phyloP scores from a whole-genome alignment of 306 rosid species.

The Ziziphus jujuba region DNA sequence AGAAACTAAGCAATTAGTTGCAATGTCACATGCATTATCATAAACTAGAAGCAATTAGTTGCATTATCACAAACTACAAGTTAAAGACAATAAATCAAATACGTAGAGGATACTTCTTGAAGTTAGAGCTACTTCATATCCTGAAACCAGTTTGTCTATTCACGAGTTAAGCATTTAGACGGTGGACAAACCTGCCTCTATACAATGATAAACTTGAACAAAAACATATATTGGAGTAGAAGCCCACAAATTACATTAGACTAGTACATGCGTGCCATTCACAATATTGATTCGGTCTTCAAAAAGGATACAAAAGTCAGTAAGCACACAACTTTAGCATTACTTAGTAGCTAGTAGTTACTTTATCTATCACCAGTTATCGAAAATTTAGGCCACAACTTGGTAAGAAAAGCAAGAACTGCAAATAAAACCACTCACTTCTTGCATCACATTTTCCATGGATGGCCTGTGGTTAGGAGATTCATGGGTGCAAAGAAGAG shows the following conservation, averaged over 20 bases:
- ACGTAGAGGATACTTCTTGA: no score
- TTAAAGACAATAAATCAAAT: not conserved
- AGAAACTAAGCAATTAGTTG: no score
- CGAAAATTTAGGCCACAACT: conserved; percentile 17
- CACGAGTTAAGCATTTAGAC: not conserved
- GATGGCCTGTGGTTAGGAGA: conserved; percentile 64
- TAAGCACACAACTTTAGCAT: conserved; percentile 14
- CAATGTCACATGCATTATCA: no score
- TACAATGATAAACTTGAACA: conserved; percentile 14
- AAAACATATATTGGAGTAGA: not conserved
- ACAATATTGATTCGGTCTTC: conserved; percentile 3
- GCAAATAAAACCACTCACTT: conserved; percentile 36
- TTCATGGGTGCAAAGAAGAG: conserved; percentile 64
- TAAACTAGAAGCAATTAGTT: no score
- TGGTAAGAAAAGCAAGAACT: conserved; percentile 10
- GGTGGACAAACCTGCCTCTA: conserved; percentile 11
- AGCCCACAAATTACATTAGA: not conserved
- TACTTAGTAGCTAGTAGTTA: conserved; percentile 16
- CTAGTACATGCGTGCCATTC: not conserved
- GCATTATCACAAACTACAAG: no score
- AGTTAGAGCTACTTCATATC: not conserved
- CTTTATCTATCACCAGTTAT: conserved; percentile 10
- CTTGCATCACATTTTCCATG: conserved; percentile 52
- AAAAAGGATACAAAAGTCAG: conserved; percentile 5
- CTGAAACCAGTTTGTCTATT: conserved; percentile 1